phyloP scores from a whole-genome alignment of 2,329 filamentous ascomycete species.

The Cladosporium halotolerans region DNA sequence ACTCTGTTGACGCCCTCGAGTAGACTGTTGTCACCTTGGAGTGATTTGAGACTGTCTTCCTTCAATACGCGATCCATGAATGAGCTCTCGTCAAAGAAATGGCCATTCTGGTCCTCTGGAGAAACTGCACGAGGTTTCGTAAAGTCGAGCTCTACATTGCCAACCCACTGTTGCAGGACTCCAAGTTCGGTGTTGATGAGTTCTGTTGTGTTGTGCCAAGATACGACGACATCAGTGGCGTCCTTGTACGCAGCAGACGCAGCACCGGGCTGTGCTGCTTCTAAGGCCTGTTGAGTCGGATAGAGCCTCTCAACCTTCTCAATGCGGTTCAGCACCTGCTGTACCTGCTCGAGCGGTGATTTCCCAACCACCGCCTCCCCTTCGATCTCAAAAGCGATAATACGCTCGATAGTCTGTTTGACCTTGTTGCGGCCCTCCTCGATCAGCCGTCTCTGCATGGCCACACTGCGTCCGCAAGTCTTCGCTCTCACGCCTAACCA shows the following conservation, averaged over 20 bases:
- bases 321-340: slow-evolving; percentile 83
- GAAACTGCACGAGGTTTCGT: slow-evolving; percentile 65
- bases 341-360: slow-evolving; percentile 78
- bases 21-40: slow-evolving; percentile 81
- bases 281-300: slow-evolving; percentile 70
- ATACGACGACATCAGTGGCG: slow-evolving; percentile 80
- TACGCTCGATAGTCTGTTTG: slow-evolving; percentile 72
- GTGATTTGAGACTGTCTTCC: slow-evolving; percentile 85
- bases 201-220: slow-evolving; percentile 95
- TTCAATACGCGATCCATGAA: slow-evolving; percentile 94
- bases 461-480: slow-evolving; percentile 73
- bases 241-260: slow-evolving; percentile 71
- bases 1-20: slow-evolving; percentile 75
- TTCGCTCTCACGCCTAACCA: slow-evolving; percentile 86
- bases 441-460: slow-evolving; percentile 78
- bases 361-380: slow-evolving; percentile 89
- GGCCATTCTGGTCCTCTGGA: slow-evolving; percentile 53
- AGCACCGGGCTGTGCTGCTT: slow-evolving; percentile 67
- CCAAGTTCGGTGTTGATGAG: slow-evolving; percentile 92
- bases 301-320: slow-evolving; percentile 86
- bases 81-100: slow-evolving; percentile 80
- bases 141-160: slow-evolving; percentile 92
- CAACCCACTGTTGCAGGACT: slow-evolving; percentile 92
- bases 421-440: slow-evolving; percentile 74
- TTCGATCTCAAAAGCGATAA: slow-evolving; percentile 89